Evolutionary conservation across 2,329 filamentous ascomycete species (phyloP).

Genomic region (Xylaria sp.): DNA sequence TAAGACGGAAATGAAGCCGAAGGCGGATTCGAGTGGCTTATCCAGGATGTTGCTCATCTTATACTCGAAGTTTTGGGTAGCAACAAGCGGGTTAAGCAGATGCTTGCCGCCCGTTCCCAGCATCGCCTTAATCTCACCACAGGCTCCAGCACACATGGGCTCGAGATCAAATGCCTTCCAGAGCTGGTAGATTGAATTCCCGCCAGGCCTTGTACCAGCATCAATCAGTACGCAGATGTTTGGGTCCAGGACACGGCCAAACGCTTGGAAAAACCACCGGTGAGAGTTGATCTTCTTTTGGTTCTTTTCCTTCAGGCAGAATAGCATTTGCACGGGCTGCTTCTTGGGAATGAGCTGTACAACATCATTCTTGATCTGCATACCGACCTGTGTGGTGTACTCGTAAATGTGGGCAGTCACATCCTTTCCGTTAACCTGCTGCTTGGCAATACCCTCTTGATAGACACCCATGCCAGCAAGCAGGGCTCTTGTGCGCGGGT

Average conservation of each 20-base stretch:
- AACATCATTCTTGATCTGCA: constrained; percentile 87
- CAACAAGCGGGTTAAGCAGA: constrained; percentile 89
- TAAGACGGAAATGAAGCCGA: constrained; percentile 96
- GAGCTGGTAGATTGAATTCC: constrained; percentile 93
- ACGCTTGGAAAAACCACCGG: constrained; percentile 98
- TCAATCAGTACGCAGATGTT: constrained; percentile 97
- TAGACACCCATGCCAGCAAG: constrained; percentile 94
- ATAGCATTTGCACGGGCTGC: constrained; percentile 93
- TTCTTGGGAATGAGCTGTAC: constrained; percentile 83
- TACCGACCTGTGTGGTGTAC: constrained; percentile 83
- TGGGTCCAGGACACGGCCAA: constrained; percentile 87
- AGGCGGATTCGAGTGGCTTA: constrained; percentile 94
- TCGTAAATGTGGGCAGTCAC: constrained; percentile 98
- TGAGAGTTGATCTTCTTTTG: constrained; percentile 99
- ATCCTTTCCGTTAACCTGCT: constrained; percentile 94
- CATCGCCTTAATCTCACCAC: constrained; percentile 96
- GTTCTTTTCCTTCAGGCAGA: constrained; percentile 99
- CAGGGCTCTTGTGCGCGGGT: constrained; percentile 84
- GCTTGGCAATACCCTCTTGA: constrained; percentile 97
- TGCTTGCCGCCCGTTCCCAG: constrained; percentile 84
- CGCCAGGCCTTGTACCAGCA: constrained; percentile 91
- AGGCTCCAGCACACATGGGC: constrained; percentile 95
- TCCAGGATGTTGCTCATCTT: constrained; percentile 99
- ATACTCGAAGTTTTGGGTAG: constrained; percentile 98
- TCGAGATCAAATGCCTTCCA: constrained; percentile 99